Evolutionary conservation across 139 green algal genomes (phyloP).

Genomic region (Pseudopediastrum boryanum): DNA sequence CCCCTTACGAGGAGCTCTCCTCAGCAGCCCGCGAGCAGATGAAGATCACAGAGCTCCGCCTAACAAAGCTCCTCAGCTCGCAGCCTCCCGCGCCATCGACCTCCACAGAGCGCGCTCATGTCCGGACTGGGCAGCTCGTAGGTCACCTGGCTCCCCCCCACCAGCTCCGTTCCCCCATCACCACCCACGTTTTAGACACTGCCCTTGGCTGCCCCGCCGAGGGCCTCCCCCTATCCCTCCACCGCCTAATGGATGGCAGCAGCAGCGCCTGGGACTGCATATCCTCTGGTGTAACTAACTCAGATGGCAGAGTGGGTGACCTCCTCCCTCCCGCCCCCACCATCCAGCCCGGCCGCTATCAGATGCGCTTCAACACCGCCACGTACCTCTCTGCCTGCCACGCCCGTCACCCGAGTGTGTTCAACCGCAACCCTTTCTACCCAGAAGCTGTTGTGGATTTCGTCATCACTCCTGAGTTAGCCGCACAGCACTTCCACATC

Average conservation of each 20-base stretch:
- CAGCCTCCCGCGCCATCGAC: neutral
- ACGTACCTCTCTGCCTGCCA: slow-evolving; percentile 73
- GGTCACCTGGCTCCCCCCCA: slow-evolving; percentile 44
- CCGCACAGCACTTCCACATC: slow-evolving; percentile 92
- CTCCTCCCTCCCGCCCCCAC: slow-evolving; percentile 61
- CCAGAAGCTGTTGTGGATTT: slow-evolving; percentile 80
- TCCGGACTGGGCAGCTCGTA: slow-evolving; percentile 45
- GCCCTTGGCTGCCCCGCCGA: slow-evolving; percentile 77
- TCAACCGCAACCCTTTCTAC: slow-evolving; percentile 75
- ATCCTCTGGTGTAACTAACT: slow-evolving; percentile 68
- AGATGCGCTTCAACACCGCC: slow-evolving; percentile 79
- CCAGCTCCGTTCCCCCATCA: slow-evolving; percentile 84
- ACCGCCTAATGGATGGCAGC: slow-evolving; percentile 46
- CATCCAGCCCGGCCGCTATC: slow-evolving; percentile 77
- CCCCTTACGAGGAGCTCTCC: slow-evolving; percentile 60
- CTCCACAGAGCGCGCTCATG: slow-evolving; percentile 19
- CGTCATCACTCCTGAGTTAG: slow-evolving; percentile 58
- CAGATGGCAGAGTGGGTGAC: slow-evolving; percentile 72
- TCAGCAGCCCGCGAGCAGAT: slow-evolving; percentile 88
- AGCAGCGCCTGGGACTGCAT: slow-evolving; percentile 60
- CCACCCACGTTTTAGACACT: slow-evolving; percentile 94
- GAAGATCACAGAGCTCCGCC: slow-evolving; percentile 94
- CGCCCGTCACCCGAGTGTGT: slow-evolving; percentile 48
- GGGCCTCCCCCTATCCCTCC: slow-evolving; percentile 74
- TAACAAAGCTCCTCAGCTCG: slow-evolving; percentile 62